These are phyloP conservation scores for Wickerhamiella occidentalis DNA, from an alignment of 805 yeast genomes.

Conservation along the genomic window DNA sequence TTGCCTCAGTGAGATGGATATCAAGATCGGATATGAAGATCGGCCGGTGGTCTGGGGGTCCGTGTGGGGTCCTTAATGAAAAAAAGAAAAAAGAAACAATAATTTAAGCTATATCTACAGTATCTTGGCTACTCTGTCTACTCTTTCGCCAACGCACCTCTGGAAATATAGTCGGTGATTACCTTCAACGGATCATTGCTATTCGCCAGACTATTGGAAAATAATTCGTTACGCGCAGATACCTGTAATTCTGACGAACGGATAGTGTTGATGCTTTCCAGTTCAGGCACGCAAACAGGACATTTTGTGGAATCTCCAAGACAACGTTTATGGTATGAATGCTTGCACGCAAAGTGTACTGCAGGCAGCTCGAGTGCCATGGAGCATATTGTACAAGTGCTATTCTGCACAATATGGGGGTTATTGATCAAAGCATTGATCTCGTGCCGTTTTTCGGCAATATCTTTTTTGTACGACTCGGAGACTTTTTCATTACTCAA, in stretches of 20 bases:
- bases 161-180: conserved; percentile 70
- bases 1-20: not conserved
- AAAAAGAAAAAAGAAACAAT: no score
- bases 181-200: conserved; percentile 56
- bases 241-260: conserved; percentile 45
- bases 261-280: conserved; percentile 51
- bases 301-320: conserved; percentile 39
- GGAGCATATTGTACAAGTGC: conserved; percentile 55
- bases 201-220: conserved; percentile 42
- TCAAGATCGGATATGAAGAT: no score
- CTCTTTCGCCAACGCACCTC: conserved; percentile 52
- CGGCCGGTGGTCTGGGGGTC: no score
- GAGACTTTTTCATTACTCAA: conserved; percentile 55
- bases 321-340: conserved; percentile 77
- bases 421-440: conserved; percentile 39
- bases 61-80: no score
- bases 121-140: no score
- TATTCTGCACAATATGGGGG: conserved; percentile 46
- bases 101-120: not conserved
- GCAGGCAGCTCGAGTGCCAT: conserved; percentile 61
- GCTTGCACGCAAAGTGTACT: conserved; percentile 74
- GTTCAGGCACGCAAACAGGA: conserved; percentile 64
- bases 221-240: conserved; percentile 50
- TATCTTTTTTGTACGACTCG: conserved; percentile 54
- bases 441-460: conserved; percentile 40